Conservation (phyloP, 23 red algal genomes). For the Gracilaria gracilis region DNA sequence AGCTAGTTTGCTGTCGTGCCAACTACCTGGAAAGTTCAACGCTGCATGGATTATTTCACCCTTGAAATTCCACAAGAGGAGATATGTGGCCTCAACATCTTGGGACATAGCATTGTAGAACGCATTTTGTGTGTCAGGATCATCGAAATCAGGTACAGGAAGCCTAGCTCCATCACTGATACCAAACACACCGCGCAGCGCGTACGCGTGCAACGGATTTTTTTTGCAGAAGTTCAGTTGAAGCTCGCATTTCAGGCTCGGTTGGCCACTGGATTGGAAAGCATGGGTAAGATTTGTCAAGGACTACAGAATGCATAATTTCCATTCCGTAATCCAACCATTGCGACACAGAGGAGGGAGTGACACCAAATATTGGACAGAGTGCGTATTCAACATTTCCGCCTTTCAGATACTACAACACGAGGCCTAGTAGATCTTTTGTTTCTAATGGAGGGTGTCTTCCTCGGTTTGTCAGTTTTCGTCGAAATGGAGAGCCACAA, state of each 20-base stretch:
- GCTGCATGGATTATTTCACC: conserved; percentile 31
- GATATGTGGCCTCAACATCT: conserved; percentile 9
- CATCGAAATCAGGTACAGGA: neutral
- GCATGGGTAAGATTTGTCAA: neutral
- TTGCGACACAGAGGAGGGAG: neutral
- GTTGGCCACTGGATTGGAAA: neutral
- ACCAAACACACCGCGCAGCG: neutral
- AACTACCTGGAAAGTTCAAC: conserved; percentile 9
- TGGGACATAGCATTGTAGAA: neutral
- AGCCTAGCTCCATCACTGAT: conserved; percentile 1
- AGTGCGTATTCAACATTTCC: neutral
- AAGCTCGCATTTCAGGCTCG: neutral
- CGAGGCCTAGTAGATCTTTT: conserved; percentile 3
- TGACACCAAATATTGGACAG: conserved; percentile 26
- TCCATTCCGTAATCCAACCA: conserved; percentile 19
- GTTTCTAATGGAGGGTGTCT: neutral
- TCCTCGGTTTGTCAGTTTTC: neutral
- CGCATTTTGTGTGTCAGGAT: conserved; percentile 30
- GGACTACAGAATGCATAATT: neutral
- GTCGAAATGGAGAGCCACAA: conserved; percentile 2
- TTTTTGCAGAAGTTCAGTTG: neutral
- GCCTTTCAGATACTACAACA: conserved; percentile 15
- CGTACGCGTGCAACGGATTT: neutral
- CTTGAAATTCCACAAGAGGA: conserved; percentile 18
- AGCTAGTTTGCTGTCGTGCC: neutral